Evolutionary conservation across 2,329 filamentous ascomycete genomes (phyloP).

Genomic region (Trichoderma endophyticum): DNA sequence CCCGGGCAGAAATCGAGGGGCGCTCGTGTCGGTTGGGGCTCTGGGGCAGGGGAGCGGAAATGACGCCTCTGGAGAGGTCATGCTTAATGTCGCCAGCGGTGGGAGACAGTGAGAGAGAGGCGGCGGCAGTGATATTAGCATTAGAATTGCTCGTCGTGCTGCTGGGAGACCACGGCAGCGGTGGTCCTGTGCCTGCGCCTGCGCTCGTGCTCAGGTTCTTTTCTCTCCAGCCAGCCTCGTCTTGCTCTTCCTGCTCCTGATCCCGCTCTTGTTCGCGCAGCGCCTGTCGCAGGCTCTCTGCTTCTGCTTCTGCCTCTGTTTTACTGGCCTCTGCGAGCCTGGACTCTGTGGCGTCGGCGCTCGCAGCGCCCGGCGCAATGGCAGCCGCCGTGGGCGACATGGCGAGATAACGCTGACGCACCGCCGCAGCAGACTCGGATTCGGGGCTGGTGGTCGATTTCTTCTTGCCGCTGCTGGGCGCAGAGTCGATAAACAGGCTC

Average conservation of each 20-base stretch:
- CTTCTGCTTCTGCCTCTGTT: background rate
- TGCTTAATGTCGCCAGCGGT: conserved; percentile 3
- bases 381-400: conserved; percentile 11
- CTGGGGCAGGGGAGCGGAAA: conserved; percentile 14
- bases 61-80: conserved; percentile 17
- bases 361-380: background rate
- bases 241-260: background rate
- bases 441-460: background rate
- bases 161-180: conserved; percentile 8
- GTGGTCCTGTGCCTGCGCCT: conserved; percentile 1
- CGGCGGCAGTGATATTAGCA: background rate
- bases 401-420: conserved; percentile 17
- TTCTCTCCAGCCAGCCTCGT: background rate
- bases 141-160: background rate
- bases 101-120: background rate
- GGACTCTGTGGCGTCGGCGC: background rate
- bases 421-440: background rate
- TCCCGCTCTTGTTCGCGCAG: background rate
- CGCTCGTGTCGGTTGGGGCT: conserved; percentile 17
- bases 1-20: conserved; percentile 5
- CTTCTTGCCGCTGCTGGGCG: conserved; percentile 14
- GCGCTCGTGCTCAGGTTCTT: background rate
- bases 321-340: background rate
- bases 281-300: background rate
- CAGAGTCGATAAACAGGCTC: conserved; percentile 29